A percentile compares a stretch with the other conserved stretches of the same genome.
phyloP scores from a whole-genome alignment of 1,139 yeast species.

The Zygoascus hellenicus region DNA sequence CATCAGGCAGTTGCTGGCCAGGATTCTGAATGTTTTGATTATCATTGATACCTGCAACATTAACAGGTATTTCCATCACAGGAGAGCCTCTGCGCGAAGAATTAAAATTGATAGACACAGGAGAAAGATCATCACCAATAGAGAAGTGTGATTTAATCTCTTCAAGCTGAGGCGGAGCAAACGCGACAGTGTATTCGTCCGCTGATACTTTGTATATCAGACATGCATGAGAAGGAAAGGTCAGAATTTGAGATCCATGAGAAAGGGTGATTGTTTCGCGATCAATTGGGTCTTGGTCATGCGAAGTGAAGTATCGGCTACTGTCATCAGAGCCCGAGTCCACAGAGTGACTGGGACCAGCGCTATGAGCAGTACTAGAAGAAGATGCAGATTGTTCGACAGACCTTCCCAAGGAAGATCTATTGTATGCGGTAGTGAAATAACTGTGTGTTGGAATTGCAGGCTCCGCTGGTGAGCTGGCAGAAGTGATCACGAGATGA shows the following conservation, averaged over 20 bases:
- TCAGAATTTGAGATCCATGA: not conserved
- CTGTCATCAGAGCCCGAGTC: too few relatives aligned
- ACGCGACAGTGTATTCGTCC: slow-evolving; percentile 4
- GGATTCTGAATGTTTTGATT: too few relatives aligned
- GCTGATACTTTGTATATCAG: not conserved
- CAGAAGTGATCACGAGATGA: slow-evolving; percentile 12
- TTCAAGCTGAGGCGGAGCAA: slow-evolving; percentile 9
- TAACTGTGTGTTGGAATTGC: too few relatives aligned
- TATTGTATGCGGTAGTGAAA: not conserved
- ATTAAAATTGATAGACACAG: too few relatives aligned
- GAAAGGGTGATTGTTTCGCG: not conserved
- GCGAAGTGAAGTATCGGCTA: too few relatives aligned
- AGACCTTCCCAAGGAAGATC: not conserved
- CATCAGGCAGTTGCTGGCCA: too few relatives aligned
- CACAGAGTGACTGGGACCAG: too few relatives aligned
- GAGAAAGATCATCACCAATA: not conserved
- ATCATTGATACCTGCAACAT: too few relatives aligned
- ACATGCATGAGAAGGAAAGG: not conserved
- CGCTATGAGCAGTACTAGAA: not conserved
- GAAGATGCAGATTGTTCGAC: slow-evolving; percentile 2
- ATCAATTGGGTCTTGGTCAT: too few relatives aligned
- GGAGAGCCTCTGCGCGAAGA: too few relatives aligned
- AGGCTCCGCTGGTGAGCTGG: too few relatives aligned
- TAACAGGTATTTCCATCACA: too few relatives aligned
- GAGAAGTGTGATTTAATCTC: slow-evolving; percentile 7